Evolutionary conservation across 1,139 yeast species (phyloP).

Genomic region (Spathaspora sp.): DNA sequence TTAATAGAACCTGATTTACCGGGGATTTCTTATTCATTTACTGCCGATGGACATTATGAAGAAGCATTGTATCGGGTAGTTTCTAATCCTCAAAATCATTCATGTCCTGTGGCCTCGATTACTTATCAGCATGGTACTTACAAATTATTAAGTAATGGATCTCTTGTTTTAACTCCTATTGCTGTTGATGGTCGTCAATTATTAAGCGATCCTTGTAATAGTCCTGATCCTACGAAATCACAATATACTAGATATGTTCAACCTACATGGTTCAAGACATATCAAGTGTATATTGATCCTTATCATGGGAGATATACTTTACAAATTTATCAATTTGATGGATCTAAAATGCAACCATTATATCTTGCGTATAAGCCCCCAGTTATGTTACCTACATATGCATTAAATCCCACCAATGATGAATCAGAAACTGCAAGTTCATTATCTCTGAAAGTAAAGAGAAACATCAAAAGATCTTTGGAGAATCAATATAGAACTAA

Average conservation of each 20-base stretch:
- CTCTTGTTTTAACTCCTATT: constrained; percentile 69
- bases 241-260: constrained; percentile 72
- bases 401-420: constrained; percentile 78
- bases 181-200: constrained; percentile 92
- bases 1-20: constrained; percentile 94
- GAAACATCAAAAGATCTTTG: constrained; percentile 62
- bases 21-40: constrained; percentile 89
- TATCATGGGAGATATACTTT: constrained; percentile 83
- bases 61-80: constrained; percentile 82
- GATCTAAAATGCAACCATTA: constrained; percentile 79
- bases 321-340: constrained; percentile 78
- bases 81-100: constrained; percentile 69
- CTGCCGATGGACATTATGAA: constrained; percentile 87
- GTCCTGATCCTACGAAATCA: constrained; percentile 43
- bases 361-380: constrained; percentile 93
- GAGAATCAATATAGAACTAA: constrained; percentile 80
- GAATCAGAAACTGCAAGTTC: constrained; percentile 39
- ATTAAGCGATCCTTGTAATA: constrained; percentile 77
- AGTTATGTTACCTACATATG: constrained; percentile 89
- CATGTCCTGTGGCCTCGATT: constrained; percentile 79
- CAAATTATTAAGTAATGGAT: constrained; percentile 60
- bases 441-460: constrained; percentile 31
- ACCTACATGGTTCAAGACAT: constrained; percentile 58
- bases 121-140: constrained; percentile 90
- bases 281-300: constrained; percentile 60